phyloP scores from a whole-genome alignment of 2,329 filamentous ascomycete species.

The Colletotrichum viniferum region DNA sequence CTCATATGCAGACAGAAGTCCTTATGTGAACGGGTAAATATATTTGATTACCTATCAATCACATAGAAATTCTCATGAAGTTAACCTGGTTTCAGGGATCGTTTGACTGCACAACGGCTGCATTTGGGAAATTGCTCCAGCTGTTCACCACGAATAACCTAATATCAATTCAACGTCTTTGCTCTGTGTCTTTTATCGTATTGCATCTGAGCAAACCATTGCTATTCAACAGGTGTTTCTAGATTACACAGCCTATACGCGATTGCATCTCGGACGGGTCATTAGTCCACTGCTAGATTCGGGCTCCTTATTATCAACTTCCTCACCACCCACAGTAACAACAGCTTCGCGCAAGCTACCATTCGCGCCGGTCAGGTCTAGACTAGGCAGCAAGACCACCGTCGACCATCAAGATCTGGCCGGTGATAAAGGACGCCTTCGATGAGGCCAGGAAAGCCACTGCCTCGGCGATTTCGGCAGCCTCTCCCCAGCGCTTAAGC shows the following conservation, averaged over 20 bases:
- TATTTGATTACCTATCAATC: background rate
- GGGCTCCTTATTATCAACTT: background rate
- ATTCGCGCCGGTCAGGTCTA: background rate
- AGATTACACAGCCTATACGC: background rate
- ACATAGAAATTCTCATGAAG: fast-evolving
- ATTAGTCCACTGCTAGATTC: background rate
- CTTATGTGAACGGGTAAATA: background rate
- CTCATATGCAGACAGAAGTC: background rate
- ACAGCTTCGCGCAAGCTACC: background rate
- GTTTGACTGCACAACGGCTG: background rate
- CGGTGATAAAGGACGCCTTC: background rate
- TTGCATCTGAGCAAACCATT: background rate
- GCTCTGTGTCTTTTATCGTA: background rate
- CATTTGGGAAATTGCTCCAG: background rate
- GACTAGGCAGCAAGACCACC: background rate
- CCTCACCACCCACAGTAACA: background rate
- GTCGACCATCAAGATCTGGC: background rate
- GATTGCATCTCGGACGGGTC: background rate
- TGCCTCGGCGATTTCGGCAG: background rate
- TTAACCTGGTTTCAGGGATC: background rate
- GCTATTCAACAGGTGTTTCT: background rate
- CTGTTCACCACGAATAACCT: background rate
- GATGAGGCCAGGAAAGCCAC: background rate
- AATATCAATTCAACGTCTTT: background rate
- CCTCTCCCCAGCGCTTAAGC: background rate